Base-by-base conservation (phyloP, 108 stramenopile genomes). In the Conticribra weissflogii region DNA sequence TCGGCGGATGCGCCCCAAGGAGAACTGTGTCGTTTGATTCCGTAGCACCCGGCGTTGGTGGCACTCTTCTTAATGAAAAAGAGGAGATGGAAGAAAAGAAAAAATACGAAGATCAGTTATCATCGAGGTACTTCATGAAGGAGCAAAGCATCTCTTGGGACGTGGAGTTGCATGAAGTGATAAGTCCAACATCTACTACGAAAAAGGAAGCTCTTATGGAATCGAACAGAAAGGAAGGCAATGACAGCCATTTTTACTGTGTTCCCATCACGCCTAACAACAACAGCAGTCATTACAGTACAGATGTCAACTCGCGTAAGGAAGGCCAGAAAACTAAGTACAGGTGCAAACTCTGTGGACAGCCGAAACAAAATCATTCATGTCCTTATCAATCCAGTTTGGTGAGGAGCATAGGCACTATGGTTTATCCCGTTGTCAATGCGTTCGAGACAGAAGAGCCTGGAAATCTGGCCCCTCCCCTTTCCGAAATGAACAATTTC, bases 401-500 rank as follows among this genome's bases (percentile, higher is more conserved):
- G 27, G 81, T 89, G 46, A 62, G 92, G 48, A 91, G 86, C 51
- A 90, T 93, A 68, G 92, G 89, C 15, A 82, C 87, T 50, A 86
- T 85, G 86, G 89, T 90, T 3, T 85, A 85, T 59, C 81, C 89
- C 2, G 86, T 84, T 12, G 88, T 89, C 46, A 90, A 93, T 69
- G 85, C 89, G 23, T 93, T 79, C 50, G 82, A 79, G 1, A 75
- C 89, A 19, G 53, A 71, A 44, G 92, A 93, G 34, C 89, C 89
- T 12, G 92, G 92, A n/a, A 60, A 68, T 0, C 71, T 90, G 24
- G 84, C 92, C 21, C 80, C 87, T 18, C 59, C 89, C 21, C 58
- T 93, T 21, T 82, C 78, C 14, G 81, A 86, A 66, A 93, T 93
- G 92, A 93, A 93, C 62, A 93, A 93, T 54, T 89, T 89, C 76